These are phyloP conservation scores for Daedalea quercina DNA, from an alignment of 768 basidiomycete species.

Conservation along the genomic window DNA sequence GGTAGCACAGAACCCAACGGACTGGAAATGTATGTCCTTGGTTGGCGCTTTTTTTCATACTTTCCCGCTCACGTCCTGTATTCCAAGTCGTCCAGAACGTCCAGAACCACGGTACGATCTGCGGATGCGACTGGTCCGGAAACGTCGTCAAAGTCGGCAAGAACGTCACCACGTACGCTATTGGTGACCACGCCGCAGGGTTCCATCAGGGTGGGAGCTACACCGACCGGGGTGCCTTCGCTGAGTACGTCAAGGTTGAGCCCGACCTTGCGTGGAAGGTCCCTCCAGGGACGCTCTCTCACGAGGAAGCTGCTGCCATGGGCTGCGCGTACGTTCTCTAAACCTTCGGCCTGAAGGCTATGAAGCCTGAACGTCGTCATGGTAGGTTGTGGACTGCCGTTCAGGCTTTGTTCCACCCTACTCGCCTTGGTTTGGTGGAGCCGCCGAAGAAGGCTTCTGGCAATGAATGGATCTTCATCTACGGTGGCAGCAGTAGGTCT, in stretches of 20 bases:
- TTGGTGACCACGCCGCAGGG: constrained; percentile 24
- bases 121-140: constrained; percentile 23
- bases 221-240: constrained; percentile 18
- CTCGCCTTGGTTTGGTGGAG: constrained; percentile 12
- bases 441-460: constrained; percentile 9
- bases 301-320: constrained; percentile 15
- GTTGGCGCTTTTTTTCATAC: not conserved
- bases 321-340: constrained; percentile 14
- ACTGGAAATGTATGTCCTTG: constrained; percentile 17
- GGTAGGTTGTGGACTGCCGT: constrained; percentile 14
- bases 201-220: constrained; percentile 19
- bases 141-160: constrained; percentile 17
- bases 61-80: too few species aligned
- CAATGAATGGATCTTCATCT: constrained; percentile 15
- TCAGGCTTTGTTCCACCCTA: constrained; percentile 14
- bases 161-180: constrained; percentile 5
- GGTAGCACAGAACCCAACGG: constrained; percentile 20
- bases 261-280: constrained; percentile 20
- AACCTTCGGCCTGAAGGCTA: not conserved
- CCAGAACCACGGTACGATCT: constrained; percentile 11
- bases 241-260: constrained; percentile 21
- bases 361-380: not conserved
- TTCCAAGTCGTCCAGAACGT: constrained; percentile 6
- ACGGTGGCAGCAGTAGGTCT: constrained; percentile 13
- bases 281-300: constrained; percentile 11